A percentile compares a stretch with the other conserved stretches of the same genome.
Conservation (phyloP, 2,329 filamentous ascomycete species). For the Huntiella savannae region DNA sequence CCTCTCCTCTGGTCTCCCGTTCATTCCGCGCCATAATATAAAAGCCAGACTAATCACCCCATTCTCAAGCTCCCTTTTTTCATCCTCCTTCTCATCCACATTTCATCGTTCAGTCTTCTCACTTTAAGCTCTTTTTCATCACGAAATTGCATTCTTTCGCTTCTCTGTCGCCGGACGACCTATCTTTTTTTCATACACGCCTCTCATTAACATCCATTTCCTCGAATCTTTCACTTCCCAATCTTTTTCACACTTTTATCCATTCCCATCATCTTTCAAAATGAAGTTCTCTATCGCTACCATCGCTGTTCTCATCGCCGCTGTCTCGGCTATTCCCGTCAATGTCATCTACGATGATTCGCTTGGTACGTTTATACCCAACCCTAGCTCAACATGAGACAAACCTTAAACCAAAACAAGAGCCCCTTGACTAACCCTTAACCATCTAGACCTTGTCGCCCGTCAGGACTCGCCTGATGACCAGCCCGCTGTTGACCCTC, state of each 20-base stretch:
- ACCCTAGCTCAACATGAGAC: too few species aligned
- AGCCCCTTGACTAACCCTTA: slow-evolving; percentile 2
- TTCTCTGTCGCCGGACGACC: slow-evolving; percentile 11
- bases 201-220: slow-evolving; percentile 1
- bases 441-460: slow-evolving; percentile 17
- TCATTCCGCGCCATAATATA: too few species aligned
- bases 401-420: too few species aligned
- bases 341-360: slow-evolving; percentile 1
- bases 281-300: slow-evolving; percentile 34
- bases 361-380: background rate
- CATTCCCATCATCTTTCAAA: slow-evolving; percentile 18
- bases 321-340: slow-evolving; percentile 23
- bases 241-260: background rate
- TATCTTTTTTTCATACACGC: slow-evolving; percentile 5
- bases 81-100: background rate
- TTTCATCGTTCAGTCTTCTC: slow-evolving; percentile 6
- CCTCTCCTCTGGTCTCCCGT: too few species aligned
- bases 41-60: too few species aligned
- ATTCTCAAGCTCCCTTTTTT: too few species aligned
- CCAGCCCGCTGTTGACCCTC: slow-evolving; percentile 2
- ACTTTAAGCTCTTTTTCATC: slow-evolving; percentile 3
- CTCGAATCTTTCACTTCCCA: background rate
- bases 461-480: slow-evolving; percentile 15
- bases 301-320: slow-evolving; percentile 27
- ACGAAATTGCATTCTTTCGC: slow-evolving; percentile 5